Base-by-base conservation (phyloP, 306 rosid genomes). In the Lupinus albus region DNA sequence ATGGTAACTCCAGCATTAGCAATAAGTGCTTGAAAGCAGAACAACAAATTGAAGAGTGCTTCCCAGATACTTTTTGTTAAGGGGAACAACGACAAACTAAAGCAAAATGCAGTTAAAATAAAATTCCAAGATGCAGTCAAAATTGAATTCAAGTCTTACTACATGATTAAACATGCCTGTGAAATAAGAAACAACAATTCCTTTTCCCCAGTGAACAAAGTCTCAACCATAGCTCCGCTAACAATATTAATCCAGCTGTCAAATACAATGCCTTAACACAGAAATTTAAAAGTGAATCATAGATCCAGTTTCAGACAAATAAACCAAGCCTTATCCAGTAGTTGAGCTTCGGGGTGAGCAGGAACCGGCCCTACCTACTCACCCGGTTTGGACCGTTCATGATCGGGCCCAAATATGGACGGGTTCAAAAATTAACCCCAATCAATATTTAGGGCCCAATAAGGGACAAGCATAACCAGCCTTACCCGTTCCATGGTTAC, bases 151-250 rank as follows among this genome's bases (percentile, higher is more conserved):
- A 25, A 25, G 30, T 39, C 42, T 25, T 63, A 55, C 54, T 58
- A 41, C 44, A 25, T 28, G 55, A 49, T 48, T 9, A 38, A 61
- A 11, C 71, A 71, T 16, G 30, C 30, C 4, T 2, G 30, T 25
- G 30, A 67, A 62, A 46, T 11, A 59, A 64, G 15, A 65, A 51
- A 13, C 32, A 73, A 20, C 8, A 67, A 39, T 20, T 64, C 36
- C 50, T 4, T 53, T 58, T 61, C 9, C 70, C n/a, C 58, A 47
- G 76, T 14, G 63, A 57, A 53, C 45, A 21, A 55, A 63, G 54
- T 60, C 60, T 32, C 68, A 71, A 50, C 8, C 35, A 39, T 30
- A 55, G 54, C 84, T 58, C 48, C 42, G 46, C 55, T 67, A 12
- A 20, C 32, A 64, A 48, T 47, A 21, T 38, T 9, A 64, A 64